Evolutionary conservation across 768 basidiomycete species (phyloP).

Genomic region (Termitomyces sp.): DNA sequence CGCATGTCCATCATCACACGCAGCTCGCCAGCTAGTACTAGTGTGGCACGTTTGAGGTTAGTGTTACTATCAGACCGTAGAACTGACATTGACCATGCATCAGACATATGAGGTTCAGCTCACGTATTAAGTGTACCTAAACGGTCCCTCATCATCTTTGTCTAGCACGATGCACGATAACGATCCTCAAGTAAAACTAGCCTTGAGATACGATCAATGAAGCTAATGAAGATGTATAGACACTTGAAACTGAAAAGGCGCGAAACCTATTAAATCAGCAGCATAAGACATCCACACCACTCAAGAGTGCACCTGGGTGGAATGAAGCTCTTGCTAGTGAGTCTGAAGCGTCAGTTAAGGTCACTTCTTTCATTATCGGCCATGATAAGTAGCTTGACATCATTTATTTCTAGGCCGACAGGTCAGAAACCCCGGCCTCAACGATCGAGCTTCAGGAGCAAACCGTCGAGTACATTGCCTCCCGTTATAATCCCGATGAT

Average conservation of each 20-base stretch:
- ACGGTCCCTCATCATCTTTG: slow-evolving; percentile 9
- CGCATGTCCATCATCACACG: not conserved
- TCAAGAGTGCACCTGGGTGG: slow-evolving; percentile 62
- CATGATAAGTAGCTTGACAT: not conserved
- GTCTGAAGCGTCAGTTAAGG: slow-evolving; percentile 68
- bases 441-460: slow-evolving; percentile 31
- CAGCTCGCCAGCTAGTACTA: not conserved
- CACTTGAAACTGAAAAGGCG: slow-evolving; percentile 48
- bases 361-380: slow-evolving; percentile 10
- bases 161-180: slow-evolving; percentile 56
- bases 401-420: slow-evolving; percentile 34
- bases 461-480: slow-evolving; percentile 37
- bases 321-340: slow-evolving; percentile 59
- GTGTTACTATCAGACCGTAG: not conserved
- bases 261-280: slow-evolving; percentile 41
- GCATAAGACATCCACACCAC: slow-evolving; percentile 43
- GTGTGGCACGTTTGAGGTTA: not conserved
- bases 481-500: slow-evolving; percentile 34
- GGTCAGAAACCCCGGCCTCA: slow-evolving; percentile 16
- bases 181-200: slow-evolving; percentile 40
- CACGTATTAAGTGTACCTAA: not conserved
- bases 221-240: slow-evolving; percentile 20
- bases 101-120: slow-evolving; percentile 23
- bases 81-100: not conserved
- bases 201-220: not conserved